Conservation (phyloP, 177 flowering plant species). For the Tripterygium wilfordii region DNA sequence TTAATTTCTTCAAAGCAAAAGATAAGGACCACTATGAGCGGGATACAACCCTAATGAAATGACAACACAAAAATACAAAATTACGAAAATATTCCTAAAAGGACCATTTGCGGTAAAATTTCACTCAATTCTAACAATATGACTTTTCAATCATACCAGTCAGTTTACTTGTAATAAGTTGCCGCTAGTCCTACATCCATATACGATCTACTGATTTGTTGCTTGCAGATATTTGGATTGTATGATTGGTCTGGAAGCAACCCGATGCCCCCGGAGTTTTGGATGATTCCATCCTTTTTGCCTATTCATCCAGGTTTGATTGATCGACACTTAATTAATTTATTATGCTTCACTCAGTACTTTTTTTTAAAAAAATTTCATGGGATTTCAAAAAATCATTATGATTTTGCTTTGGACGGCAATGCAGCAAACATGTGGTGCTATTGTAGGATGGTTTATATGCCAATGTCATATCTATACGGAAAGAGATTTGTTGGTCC, state of each 20-base stretch:
- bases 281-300: not conserved
- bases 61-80: no score
- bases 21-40: no score
- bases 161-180: no score
- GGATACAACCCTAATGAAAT: no score
- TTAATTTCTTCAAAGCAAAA: no score
- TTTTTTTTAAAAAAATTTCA: not conserved
- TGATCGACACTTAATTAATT: not conserved
- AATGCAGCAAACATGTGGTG: slow-evolving; percentile 4
- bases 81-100: no score
- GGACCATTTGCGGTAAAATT: no score
- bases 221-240: slow-evolving; percentile 1
- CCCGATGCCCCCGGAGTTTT: slow-evolving; percentile 9
- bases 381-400: not conserved
- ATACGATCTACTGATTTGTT: no score
- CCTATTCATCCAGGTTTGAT: slow-evolving; percentile 6
- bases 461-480: no score
- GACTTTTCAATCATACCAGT: not conserved
- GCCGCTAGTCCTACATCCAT: no score
- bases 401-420: no score
- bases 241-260: slow-evolving; percentile 5
- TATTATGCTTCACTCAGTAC: not conserved
- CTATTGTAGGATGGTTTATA: slow-evolving; percentile 4
- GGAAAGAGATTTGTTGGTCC: slow-evolving; percentile 11
- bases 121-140: no score